Percentiles rank a stretch among this genome's conserved stretches.
Conservation (phyloP, 2,329 filamentous ascomycete species). For the Myriosclerotinia scirpicola region DNA sequence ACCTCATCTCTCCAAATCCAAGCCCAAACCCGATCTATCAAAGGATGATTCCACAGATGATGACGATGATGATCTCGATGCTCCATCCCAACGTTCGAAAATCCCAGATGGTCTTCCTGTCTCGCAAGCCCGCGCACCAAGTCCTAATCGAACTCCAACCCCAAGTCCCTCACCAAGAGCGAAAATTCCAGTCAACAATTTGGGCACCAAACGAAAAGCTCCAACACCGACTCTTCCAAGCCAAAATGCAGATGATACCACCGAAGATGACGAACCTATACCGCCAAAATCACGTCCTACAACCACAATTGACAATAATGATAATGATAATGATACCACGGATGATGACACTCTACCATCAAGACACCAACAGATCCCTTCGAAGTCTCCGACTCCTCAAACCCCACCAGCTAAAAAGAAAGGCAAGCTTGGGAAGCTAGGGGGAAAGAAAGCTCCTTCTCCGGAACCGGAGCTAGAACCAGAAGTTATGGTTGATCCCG, state of each 20-base stretch:
- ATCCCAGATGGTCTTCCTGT: constrained; percentile 36
- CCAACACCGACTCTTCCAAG: constrained; percentile 1
- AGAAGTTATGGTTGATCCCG: constrained; percentile 4
- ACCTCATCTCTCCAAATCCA: constrained; percentile 25
- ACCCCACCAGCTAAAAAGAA: constrained; percentile 21
- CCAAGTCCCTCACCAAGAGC: background rate
- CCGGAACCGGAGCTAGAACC: constrained; percentile 21
- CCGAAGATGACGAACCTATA: constrained; percentile 23
- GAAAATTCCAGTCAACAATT: constrained; percentile 24
- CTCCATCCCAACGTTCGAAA: constrained; percentile 28
- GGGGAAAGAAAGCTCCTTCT: constrained; percentile 29
- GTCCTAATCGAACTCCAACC: background rate
- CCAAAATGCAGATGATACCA: constrained; percentile 14
- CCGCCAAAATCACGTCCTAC: background rate
- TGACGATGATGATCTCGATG: constrained; percentile 37
- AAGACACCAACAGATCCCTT: constrained; percentile 6
- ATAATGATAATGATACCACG: constrained; percentile 23
- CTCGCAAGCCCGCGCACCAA: constrained; percentile 24
- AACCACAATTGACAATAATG: constrained; percentile 1
- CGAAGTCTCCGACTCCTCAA: constrained; percentile 9
- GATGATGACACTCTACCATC: constrained; percentile 25
- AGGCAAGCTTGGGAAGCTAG: constrained; percentile 30
- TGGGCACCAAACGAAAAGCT: constrained; percentile 20
- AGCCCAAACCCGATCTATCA: constrained; percentile 12
- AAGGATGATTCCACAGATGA: constrained; percentile 33